Percentiles rank a stretch among this genome's conserved stretches.
Conservation (phyloP, 1,284 basidiomycete species). For the Cutaneotrichosporon sp. region DNA sequence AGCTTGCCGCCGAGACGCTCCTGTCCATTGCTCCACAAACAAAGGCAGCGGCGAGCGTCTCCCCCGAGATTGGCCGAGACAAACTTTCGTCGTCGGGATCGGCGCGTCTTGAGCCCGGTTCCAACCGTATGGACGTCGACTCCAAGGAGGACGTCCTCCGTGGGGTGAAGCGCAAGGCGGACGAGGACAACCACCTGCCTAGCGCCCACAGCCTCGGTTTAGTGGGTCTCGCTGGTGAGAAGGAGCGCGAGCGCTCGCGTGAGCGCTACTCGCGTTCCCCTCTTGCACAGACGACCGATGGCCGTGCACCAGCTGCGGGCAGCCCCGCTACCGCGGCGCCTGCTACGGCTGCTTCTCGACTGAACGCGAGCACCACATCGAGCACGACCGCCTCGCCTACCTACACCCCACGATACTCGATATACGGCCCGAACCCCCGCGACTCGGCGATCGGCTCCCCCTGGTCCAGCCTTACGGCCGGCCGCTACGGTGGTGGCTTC, state of each 20-base stretch:
- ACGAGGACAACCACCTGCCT: constrained; percentile 36
- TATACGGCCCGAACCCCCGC: constrained; percentile 46
- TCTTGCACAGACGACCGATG: constrained; percentile 23
- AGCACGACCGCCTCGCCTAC: constrained; percentile 4
- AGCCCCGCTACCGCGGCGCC: neutral
- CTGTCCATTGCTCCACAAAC: constrained; percentile 50
- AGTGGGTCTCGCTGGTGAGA: constrained; percentile 28
- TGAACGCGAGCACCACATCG: constrained; percentile 7
- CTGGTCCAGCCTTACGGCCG: constrained; percentile 31
- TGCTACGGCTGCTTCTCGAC: constrained; percentile 1
- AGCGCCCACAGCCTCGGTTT: constrained; percentile 34
- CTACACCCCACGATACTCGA: constrained; percentile 37
- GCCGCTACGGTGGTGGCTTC: constrained; percentile 30
- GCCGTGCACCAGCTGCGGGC: constrained; percentile 14
- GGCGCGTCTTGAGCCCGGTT: neutral
- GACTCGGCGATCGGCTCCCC: constrained; percentile 32
- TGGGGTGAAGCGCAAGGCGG: constrained; percentile 47
- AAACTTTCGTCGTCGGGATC: constrained; percentile 25
- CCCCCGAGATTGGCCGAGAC: constrained; percentile 33
- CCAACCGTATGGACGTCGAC: constrained; percentile 32
- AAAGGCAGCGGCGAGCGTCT: constrained; percentile 23
- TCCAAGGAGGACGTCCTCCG: constrained; percentile 29
- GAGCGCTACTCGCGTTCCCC: constrained; percentile 42
- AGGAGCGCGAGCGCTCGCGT: constrained; percentile 34
- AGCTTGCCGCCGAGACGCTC: constrained; percentile 53